These are phyloP conservation scores for Lentinula raphanica DNA, from an alignment of 768 basidiomycete genomes.

Conservation along the genomic window DNA sequence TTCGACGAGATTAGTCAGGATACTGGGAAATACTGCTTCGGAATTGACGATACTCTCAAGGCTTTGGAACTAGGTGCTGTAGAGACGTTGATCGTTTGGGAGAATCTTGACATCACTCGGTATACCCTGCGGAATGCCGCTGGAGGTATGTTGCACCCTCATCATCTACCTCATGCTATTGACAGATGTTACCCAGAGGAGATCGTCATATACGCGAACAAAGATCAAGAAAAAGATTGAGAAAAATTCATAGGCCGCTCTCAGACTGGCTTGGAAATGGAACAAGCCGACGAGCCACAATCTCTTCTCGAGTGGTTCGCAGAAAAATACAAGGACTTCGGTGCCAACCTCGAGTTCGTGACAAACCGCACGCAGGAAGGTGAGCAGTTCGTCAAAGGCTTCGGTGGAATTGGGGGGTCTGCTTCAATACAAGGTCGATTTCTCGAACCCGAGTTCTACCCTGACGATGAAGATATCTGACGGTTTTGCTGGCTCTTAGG, in stretches of 20 bases:
- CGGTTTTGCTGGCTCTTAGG: conserved; percentile 81
- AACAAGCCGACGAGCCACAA: conserved; percentile 75
- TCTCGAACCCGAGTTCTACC: conserved; percentile 80
- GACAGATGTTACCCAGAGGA: conserved; percentile 51
- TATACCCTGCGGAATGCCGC: conserved; percentile 89
- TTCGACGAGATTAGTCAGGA: conserved; percentile 99
- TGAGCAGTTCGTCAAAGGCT: conserved; percentile 96
- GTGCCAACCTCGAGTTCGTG: conserved; percentile 91
- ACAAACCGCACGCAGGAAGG: conserved; percentile 97
- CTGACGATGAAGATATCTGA: conserved; percentile 78
- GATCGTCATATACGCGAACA: conserved; percentile 69
- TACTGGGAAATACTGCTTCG: conserved; percentile 94
- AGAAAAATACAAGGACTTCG: conserved; percentile 97
- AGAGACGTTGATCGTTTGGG: conserved; percentile 98
- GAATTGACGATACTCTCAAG: conserved; percentile 94
- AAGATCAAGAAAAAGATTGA: conserved; percentile 86
- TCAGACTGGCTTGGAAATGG: conserved; percentile 95
- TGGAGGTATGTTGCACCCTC: conserved; percentile 48
- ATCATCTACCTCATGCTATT: not conserved
- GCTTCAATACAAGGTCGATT: conserved; percentile 96
- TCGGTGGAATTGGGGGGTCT: conserved; percentile 97
- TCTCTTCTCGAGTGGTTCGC: conserved; percentile 97
- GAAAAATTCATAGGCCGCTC: conserved; percentile 95
- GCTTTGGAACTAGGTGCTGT: conserved; percentile 94
- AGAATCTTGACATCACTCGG: conserved; percentile 89